Percentiles rank a stretch among this genome's conserved stretches.
These are phyloP conservation scores for Scytalidium sp. DNA, from an alignment of 2,329 filamentous ascomycete species.

Conservation along the genomic window DNA sequence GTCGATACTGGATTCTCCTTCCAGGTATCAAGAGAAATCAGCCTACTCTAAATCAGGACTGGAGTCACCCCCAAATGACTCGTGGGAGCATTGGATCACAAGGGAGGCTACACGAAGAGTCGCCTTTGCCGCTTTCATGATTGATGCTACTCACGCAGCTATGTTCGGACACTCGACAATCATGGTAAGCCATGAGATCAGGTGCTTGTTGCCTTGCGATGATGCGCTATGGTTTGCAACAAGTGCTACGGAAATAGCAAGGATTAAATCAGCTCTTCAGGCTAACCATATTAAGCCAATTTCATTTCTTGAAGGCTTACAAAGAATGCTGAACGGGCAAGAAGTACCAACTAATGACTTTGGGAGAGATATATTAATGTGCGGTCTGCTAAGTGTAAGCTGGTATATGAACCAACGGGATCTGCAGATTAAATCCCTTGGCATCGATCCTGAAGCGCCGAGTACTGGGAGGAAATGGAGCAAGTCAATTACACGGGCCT, in stretches of 20 bases:
- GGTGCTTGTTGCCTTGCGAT: conserved; percentile 82
- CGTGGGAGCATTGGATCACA: conserved; percentile 91
- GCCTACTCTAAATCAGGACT: conserved; percentile 41
- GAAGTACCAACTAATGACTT: conserved; percentile 86
- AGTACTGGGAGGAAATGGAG: conserved; percentile 88
- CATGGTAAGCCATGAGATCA: conserved; percentile 93
- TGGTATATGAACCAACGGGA: conserved; percentile 97
- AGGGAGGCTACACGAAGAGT: conserved; percentile 82
- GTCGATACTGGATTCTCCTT: conserved; percentile 76
- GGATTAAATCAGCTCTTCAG: conserved; percentile 76
- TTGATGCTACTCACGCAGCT: conserved; percentile 89
- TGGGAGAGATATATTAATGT: conserved; percentile 86
- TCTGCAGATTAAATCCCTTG: conserved; percentile 81
- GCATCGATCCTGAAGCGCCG: conserved; percentile 64
- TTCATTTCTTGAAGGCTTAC: conserved; percentile 83
- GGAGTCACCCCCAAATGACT: conserved; percentile 70
- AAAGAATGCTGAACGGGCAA: conserved; percentile 76
- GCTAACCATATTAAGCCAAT: conserved; percentile 77
- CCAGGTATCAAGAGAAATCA: conserved; percentile 49
- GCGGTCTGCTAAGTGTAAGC: conserved; percentile 81
- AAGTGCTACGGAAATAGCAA: conserved; percentile 76
- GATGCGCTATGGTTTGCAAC: conserved; percentile 86
- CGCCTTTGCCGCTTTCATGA: conserved; percentile 87
- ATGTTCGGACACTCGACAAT: conserved; percentile 96
- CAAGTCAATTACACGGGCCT: conserved; percentile 74